phyloP scores from a whole-genome alignment of 2,329 filamentous ascomycete species.

The Colletotrichum sp. region DNA sequence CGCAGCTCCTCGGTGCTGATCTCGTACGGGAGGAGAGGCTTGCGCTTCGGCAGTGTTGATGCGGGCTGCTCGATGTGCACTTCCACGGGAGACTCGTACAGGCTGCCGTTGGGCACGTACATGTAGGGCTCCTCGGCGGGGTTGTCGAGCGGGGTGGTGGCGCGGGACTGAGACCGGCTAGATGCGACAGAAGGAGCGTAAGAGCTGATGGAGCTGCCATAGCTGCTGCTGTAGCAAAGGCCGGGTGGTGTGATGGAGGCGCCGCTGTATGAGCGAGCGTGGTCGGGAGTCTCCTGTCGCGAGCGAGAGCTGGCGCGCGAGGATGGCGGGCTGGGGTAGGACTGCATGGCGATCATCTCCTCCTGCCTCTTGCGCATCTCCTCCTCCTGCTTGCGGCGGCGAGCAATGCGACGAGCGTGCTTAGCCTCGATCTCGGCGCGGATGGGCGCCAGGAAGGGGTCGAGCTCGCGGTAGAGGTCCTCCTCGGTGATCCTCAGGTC shows the following conservation, averaged over 20 bases:
- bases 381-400: constrained; percentile 51
- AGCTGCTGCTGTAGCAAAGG: constrained; percentile 48
- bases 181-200: constrained; percentile 53
- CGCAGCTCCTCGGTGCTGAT: constrained; percentile 58
- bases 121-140: constrained; percentile 50
- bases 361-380: constrained; percentile 40
- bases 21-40: constrained; percentile 55
- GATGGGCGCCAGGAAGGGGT: constrained; percentile 87
- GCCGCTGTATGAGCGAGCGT: constrained; percentile 41
- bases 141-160: constrained; percentile 55
- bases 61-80: constrained; percentile 44
- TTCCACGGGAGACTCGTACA: constrained; percentile 56
- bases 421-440: constrained; percentile 62
- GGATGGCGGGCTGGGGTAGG: constrained; percentile 51
- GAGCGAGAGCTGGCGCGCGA: constrained; percentile 48
- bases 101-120: constrained; percentile 40
- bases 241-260: constrained; percentile 48
- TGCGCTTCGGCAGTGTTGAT: constrained; percentile 34
- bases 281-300: constrained; percentile 44
- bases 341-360: constrained; percentile 32
- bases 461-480: constrained; percentile 86
- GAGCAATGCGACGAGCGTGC: constrained; percentile 54
- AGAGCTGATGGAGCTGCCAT: constrained; percentile 43
- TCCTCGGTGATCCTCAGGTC: constrained; percentile 85
- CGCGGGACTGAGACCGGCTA: constrained; percentile 46